Conservation (phyloP, 1,284 basidiomycete species). For the Trametes polyzona region DNA sequence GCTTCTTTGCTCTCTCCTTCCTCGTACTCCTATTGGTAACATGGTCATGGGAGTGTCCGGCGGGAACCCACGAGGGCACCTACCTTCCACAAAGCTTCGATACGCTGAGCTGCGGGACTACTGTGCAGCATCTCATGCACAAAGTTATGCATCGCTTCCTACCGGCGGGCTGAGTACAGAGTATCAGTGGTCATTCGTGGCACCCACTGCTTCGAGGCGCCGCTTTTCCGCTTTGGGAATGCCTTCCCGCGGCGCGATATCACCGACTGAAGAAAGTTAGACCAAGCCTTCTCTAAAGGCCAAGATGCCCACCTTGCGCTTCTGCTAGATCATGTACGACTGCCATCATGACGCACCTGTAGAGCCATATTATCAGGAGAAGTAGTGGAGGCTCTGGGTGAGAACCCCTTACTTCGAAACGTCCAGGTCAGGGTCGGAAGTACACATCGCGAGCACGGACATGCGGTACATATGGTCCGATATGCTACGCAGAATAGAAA, state of each 20-base stretch:
- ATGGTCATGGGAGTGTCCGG: neutral
- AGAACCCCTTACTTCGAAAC: conserved; percentile 65
- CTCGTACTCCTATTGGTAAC: conserved; percentile 82
- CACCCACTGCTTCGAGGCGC: conserved; percentile 67
- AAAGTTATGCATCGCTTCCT: conserved; percentile 93
- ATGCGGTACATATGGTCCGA: conserved; percentile 99
- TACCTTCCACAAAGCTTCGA: conserved; percentile 83
- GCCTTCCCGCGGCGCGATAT: conserved; percentile 90
- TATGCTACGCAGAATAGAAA: conserved; percentile 57
- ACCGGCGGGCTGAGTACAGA: neutral
- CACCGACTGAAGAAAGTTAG: conserved; percentile 65
- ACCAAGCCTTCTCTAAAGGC: neutral
- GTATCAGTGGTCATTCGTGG: neutral
- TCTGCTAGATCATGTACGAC: conserved; percentile 96
- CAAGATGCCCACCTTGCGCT: conserved; percentile 67
- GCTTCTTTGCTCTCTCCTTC: conserved; percentile 81
- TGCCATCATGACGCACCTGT: conserved; percentile 87
- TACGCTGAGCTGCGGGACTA: conserved; percentile 76
- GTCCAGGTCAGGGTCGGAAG: conserved; percentile 72
- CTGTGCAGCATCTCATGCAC: conserved; percentile 88
- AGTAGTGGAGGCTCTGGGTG: neutral
- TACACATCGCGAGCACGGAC: conserved; percentile 89
- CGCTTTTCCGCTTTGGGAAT: conserved; percentile 84
- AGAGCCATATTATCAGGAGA: neutral
- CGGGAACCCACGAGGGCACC: conserved; percentile 22